Conservation (phyloP, 2,329 filamentous ascomycete species). For the Grosmannia penicillata region DNA sequence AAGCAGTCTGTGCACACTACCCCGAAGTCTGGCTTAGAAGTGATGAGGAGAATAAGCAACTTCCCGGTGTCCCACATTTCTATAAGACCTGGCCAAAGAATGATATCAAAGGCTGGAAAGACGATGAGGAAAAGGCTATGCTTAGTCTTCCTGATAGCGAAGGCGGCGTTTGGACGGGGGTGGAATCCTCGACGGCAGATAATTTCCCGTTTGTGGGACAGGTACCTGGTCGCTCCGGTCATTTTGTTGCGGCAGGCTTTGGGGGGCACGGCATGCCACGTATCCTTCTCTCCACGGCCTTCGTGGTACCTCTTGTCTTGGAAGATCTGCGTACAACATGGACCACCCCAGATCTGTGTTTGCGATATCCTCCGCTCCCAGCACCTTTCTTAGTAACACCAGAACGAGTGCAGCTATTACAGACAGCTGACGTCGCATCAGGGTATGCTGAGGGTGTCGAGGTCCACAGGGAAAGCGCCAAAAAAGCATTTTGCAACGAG, state of each 20-base stretch:
- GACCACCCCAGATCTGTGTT: background rate
- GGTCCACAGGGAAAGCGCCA: conserved; percentile 1
- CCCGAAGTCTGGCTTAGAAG: background rate
- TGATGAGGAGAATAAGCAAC: background rate
- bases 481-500: conserved; percentile 3
- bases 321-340: background rate
- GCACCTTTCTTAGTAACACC: background rate
- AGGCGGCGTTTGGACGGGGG: conserved; percentile 3
- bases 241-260: conserved; percentile 1
- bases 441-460: background rate
- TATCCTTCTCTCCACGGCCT: conserved; percentile 2
- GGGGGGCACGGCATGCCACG: conserved; percentile 2
- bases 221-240: background rate
- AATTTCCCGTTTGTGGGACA: background rate
- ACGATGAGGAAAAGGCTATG: background rate
- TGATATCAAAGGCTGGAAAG: background rate
- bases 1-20: conserved; percentile 1
- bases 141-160: background rate
- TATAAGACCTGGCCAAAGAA: background rate
- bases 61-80: conserved; percentile 2
- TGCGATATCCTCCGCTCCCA: background rate
- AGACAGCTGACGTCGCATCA: background rate
- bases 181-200: conserved; percentile 1
- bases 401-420: background rate
- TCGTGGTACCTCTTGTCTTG: background rate